Evolutionary conservation across 2,329 filamentous ascomycete species (phyloP).

Genomic region (Xylaria sp.): DNA sequence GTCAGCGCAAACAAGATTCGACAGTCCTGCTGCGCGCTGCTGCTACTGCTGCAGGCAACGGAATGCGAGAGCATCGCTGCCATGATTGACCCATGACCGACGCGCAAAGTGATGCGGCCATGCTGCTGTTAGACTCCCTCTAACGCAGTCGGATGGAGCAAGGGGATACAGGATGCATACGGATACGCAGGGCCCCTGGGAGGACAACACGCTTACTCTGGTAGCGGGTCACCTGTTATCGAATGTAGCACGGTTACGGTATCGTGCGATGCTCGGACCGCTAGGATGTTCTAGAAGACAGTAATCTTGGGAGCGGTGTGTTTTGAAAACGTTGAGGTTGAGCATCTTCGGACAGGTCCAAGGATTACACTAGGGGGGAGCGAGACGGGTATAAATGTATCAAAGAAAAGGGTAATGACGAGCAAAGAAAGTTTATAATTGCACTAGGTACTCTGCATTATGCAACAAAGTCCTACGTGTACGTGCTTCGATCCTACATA

Average conservation of each 20-base stretch:
- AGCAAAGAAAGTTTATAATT: not conserved
- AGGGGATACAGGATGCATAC: constrained; percentile 19
- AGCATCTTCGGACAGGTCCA: not conserved
- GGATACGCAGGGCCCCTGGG: constrained; percentile 14
- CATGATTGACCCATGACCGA: constrained; percentile 1
- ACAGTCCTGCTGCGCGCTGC: not conserved
- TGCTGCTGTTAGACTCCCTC: constrained; percentile 12
- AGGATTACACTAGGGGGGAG: not conserved
- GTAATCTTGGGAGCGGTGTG: constrained; percentile 30
- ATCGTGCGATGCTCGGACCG: constrained; percentile 35
- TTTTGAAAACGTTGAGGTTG: constrained; percentile 37
- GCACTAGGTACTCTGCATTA: not conserved
- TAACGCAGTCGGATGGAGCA: constrained; percentile 22
- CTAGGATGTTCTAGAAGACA: not conserved
- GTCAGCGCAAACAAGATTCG: too few species aligned
- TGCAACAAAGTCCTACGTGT: constrained; percentile 2
- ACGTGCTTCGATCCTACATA: not conserved
- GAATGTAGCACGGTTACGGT: constrained; percentile 25
- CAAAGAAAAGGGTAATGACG: not conserved
- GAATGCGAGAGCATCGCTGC: not conserved
- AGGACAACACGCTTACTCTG: constrained; percentile 2
- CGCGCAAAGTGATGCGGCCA: too few species aligned
- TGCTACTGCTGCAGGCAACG: not conserved
- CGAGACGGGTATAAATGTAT: too few species aligned
- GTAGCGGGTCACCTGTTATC: constrained; percentile 31